Base-by-base conservation (phyloP, 2,329 filamentous ascomycete genomes). In the Coniochaeta pulveracea region DNA sequence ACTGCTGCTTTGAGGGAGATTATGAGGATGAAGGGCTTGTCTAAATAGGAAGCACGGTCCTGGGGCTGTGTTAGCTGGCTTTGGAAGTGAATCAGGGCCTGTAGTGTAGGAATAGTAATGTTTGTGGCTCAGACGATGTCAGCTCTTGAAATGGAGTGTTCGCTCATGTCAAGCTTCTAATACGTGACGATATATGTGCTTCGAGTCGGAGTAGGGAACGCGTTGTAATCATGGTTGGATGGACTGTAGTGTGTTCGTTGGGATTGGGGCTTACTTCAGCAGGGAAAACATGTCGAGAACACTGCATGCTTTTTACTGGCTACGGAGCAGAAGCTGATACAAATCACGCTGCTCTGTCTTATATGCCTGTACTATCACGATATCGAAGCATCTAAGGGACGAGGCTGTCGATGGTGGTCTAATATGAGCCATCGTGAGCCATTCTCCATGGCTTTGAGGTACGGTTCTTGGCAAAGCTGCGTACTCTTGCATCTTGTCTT, bases 1-100 rank as follows among this genome's bases (percentile, higher is more conserved):
- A 64, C 66, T 15, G 64, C 68, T 37, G 64, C 70, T 19, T 51
- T 79, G 49, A 62, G 63, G 41, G 62, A 63, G 37, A 58, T 57
- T 50, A 34, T 57, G 36, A 12, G 30, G 10, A 19, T 19, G 21
- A 33, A 25, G 30, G 30, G 19, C 9, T 8, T 19, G 19, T 25
- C 22, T 24, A 14, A 18, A 5, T 29, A 5, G 11, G 5, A 5
- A 18, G 19, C 7, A 9, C 7, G 18, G 22, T 25, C 12, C n/a
- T 23, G 12, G 11, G 8, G 21, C 6, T 9, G 8, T 15, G 9
- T 33, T 15, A 25, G 19, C n/a, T 24, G 25, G 10, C 14, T 25
- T 33, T 4, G 30, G 8, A 9, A 24, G 19, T 25, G 30, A 11
- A n/a, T 10, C 23, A 33, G 17, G 30, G 12, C 18, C 19, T 18